Base-by-base conservation (phyloP, 306 rosid species). In the Parietaria judaica region DNA sequence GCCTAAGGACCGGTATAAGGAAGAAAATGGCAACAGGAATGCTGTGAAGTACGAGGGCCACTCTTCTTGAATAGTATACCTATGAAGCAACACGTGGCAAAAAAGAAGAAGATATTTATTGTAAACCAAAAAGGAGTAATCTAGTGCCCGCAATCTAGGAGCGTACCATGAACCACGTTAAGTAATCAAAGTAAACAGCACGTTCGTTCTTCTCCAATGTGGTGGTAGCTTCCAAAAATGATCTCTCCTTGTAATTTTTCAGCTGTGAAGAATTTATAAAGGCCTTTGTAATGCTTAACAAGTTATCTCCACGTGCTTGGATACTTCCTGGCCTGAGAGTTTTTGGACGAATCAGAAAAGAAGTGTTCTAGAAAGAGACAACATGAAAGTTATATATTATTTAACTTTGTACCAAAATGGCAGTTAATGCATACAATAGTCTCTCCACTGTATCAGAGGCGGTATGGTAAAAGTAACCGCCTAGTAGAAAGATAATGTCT, bases 381-480 rank as follows among this genome's bases (percentile, higher is more conserved):
- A 49, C 57, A 49, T 31, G 36, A 69, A 78, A 51, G 66, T 65
- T 62, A 54, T 66, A 71, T 60, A 75, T 67, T 35, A 81, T 72
- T 74, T 72, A 74, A 74, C 69, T 72, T 16, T 56, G 67, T 65
- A 80, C 80, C 78, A 80, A 80, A 78, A 58, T 63, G 73, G 81
- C 80, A 73, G 79, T 46, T 75, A 78, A 82, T 63, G 81, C 86
- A 72, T 88, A 92, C 99, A 88, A 39, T 75, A 94, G 74, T 82
- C 86, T 89, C 61, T 94, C 99, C 65, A 94, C 50, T 55, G 99
- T 94, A 79, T 94, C 99, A 70, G 56, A 88, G 73, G 99, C 80
- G 69, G 99, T 94, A 86, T 94, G 99, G 74, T 94, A 94, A 82
- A 86, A 88, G 72, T 88, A 94, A 82, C 99, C 99, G 67, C 97